Percentiles rank a stretch among this genome's conserved stretches.
phyloP scores from a whole-genome alignment of 148 eudicot genomes.

The Camellia japonica region DNA sequence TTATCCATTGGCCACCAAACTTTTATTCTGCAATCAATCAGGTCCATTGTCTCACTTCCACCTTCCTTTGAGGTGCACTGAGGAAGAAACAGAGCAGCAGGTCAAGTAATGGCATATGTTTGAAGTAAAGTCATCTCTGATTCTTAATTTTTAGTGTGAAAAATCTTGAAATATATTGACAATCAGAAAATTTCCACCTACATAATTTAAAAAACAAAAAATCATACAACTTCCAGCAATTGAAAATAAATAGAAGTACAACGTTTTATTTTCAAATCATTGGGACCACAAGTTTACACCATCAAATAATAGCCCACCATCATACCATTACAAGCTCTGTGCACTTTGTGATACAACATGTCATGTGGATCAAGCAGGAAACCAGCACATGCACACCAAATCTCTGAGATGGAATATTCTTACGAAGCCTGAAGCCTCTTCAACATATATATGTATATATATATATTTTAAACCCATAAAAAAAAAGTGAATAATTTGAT shows the following conservation, averaged over 20 bases:
- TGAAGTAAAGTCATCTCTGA: conserved; percentile 2
- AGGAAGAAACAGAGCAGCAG: conserved; percentile 17
- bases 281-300: background rate
- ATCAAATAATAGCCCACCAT: conserved; percentile 4
- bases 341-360: background rate
- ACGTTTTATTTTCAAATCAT: background rate
- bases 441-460: background rate
- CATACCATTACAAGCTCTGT: conserved; percentile 1
- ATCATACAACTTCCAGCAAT: background rate
- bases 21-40: conserved; percentile 77
- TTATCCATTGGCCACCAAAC: conserved; percentile 99
- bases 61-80: conserved; percentile 70
- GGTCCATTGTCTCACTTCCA: conserved; percentile 54
- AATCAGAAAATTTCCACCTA: background rate
- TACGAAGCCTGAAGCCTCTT: conserved; percentile 5
- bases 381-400: background rate
- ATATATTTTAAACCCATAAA: too few species aligned
- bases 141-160: background rate
- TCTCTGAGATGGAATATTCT: background rate
- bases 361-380: background rate
- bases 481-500: too few species aligned
- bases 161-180: background rate
- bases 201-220: background rate
- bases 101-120: conserved; percentile 8
- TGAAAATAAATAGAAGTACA: background rate